Evolutionary conservation across 257 asterid genomes (phyloP), one percentile per base, ranked within the genome.

Genomic region (Nicotiana paniculata): DNA sequence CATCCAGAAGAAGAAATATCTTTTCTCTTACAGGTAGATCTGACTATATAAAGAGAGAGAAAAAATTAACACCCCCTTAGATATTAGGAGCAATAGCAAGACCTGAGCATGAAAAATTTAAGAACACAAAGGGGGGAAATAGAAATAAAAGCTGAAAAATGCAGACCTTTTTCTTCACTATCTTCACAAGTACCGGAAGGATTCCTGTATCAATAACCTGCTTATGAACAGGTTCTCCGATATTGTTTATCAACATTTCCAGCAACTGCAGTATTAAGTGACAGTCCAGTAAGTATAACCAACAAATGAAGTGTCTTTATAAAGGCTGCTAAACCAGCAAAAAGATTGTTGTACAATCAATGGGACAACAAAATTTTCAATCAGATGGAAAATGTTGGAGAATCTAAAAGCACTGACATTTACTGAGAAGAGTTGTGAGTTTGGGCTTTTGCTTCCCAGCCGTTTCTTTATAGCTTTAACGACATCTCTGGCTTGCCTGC

Each of bases 191-290:
- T 74, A 88, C 26, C 46, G 96, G 93, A 82, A 96, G 95, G 84
- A 92, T 65, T 65, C 97, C 97, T 4, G 87, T 54, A 85, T 96
- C 99, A 82, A 93, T 88, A 84, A 96, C 97, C 88, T 93, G 97
- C 90, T 88, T 90, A 85, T 96, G 99, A 83, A 94, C 93, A 63
- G 97, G 94, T 30, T 93, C 98, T 66, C 98, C 98, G 30, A 96
- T 90, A 85, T 96, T 96, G 88, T 93, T 93, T 85, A 96, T 94
- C 89, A 96, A 82, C 98, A 93, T 93, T 92, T 96, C 99, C 92
- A 96, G 89, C 89, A 96, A 91, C 99, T 96, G 92, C 79, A 54
- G 68, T 77, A 81, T 67, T 55, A 84, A 82, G 83, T 54, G 51
- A 70, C 81, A 84, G 69, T 62, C 39, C 61, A 68, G 79, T 79